Conservation (phyloP, 495 filamentous ascomycete genomes). For the Hypoxylon cercidicola region DNA sequence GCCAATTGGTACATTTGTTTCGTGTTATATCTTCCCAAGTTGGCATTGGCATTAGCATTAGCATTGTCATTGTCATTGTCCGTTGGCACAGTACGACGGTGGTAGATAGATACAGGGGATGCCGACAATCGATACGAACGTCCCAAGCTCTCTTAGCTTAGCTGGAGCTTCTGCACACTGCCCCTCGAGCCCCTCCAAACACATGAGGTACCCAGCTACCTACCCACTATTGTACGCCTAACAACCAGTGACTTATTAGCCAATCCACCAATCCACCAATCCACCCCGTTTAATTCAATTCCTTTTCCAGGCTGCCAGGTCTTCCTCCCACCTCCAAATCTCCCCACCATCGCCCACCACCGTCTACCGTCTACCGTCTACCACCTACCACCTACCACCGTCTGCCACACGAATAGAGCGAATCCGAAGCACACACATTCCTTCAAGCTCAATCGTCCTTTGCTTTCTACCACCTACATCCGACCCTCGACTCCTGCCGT, state of each 20-base stretch:
- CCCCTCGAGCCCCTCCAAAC: constrained; percentile 30
- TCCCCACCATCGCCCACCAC: constrained; percentile 35
- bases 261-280: constrained; percentile 44
- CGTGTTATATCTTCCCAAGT: no score
- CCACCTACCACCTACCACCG: constrained; percentile 20
- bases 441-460: constrained; percentile 18
- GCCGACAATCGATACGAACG: constrained; percentile 35
- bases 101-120: constrained; percentile 5
- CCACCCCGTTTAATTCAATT: constrained; percentile 40
- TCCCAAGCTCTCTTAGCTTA: constrained; percentile 25
- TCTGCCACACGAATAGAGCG: not conserved
- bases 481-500: constrained; percentile 35
- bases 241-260: constrained; percentile 24
- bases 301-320: constrained; percentile 5
- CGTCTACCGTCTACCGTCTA: constrained; percentile 1
- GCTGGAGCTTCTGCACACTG: constrained; percentile 30
- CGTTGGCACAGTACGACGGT: constrained; percentile 9
- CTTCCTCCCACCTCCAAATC: constrained; percentile 32
- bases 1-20: constrained; percentile 5
- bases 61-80: no score
- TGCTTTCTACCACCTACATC: constrained; percentile 36
- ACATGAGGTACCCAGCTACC: constrained; percentile 28
- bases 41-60: no score
- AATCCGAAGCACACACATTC: constrained; percentile 19
- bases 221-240: constrained; percentile 38